These are phyloP conservation scores for Apiospora rasikravindrae DNA, from an alignment of 2,329 filamentous ascomycete species.

Conservation along the genomic window DNA sequence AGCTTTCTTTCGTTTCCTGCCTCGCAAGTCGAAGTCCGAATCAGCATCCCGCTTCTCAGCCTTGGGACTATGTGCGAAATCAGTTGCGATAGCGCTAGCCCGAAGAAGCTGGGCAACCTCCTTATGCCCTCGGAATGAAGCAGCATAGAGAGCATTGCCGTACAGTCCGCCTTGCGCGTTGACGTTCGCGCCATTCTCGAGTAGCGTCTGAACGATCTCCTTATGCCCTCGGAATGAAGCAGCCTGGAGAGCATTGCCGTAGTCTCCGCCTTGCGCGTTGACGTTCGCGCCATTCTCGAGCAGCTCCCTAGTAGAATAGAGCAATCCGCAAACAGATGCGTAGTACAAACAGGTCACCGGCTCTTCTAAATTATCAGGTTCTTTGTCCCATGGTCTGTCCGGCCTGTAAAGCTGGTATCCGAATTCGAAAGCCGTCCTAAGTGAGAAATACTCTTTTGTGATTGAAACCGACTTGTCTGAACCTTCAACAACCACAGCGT, in stretches of 20 bases:
- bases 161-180: conserved; percentile 21
- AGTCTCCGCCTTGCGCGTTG: conserved; percentile 19
- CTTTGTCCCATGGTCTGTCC: neutral
- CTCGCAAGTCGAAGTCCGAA: no score
- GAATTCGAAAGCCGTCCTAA: neutral
- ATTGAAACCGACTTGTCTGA: conserved; percentile 14
- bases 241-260: conserved; percentile 27
- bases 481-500: conserved; percentile 26
- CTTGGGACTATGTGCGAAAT: no score
- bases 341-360: conserved; percentile 28
- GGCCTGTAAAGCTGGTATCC: conserved; percentile 11
- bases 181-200: neutral
- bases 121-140: conserved; percentile 23
- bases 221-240: conserved; percentile 24
- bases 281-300: conserved; percentile 32
- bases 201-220: conserved; percentile 24
- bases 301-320: conserved; percentile 26
- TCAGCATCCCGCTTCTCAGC: no score
- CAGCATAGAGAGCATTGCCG: conserved; percentile 30
- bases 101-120: conserved; percentile 26
- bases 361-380: neutral
- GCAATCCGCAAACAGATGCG: conserved; percentile 26
- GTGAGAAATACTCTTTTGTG: conserved; percentile 19
- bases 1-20: no score
- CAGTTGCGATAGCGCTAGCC: no score